Evolutionary conservation across 805 yeast species (phyloP).

Genomic region (Candida chauliodis): DNA sequence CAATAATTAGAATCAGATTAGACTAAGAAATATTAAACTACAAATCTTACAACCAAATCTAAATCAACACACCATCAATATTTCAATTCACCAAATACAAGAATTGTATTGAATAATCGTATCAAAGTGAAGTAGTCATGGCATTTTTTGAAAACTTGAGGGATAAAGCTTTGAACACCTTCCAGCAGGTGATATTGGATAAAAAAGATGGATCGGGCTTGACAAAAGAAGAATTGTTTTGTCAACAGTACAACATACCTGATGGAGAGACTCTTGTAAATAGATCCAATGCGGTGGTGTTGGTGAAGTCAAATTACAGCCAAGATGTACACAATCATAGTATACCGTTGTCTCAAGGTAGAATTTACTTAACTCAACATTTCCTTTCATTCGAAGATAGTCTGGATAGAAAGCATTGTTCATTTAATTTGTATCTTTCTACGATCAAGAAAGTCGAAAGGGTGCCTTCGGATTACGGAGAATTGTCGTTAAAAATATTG

Average conservation of each 20-base stretch:
- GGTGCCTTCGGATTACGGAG: constrained; percentile 61
- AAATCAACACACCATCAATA: not conserved
- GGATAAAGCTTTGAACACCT: constrained; percentile 44
- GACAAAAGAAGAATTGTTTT: constrained; percentile 67
- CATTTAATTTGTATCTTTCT: constrained; percentile 68
- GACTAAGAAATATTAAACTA: no score
- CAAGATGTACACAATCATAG: constrained; percentile 6
- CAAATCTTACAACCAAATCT: not conserved
- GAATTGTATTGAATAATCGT: no score
- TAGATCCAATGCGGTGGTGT: constrained; percentile 62
- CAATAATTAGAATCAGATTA: not conserved
- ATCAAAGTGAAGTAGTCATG: no score
- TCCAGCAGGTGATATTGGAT: constrained; percentile 37
- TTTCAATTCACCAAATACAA: not conserved
- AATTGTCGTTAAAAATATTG: constrained; percentile 67
- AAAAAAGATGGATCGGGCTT: constrained; percentile 43
- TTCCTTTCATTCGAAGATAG: constrained; percentile 73
- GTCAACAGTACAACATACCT: constrained; percentile 68
- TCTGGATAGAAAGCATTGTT: constrained; percentile 64
- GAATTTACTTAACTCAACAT: constrained; percentile 66
- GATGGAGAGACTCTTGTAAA: constrained; percentile 61
- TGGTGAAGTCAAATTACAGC: constrained; percentile 18
- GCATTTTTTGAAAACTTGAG: constrained; percentile 49
- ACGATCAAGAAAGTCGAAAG: constrained; percentile 84
- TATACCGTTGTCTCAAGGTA: constrained; percentile 49